A percentile compares a stretch with the other conserved stretches of the same genome.
These are phyloP conservation scores for Ophiosphaerella narmari DNA, from an alignment of 2,329 filamentous ascomycete species.

Conservation along the genomic window DNA sequence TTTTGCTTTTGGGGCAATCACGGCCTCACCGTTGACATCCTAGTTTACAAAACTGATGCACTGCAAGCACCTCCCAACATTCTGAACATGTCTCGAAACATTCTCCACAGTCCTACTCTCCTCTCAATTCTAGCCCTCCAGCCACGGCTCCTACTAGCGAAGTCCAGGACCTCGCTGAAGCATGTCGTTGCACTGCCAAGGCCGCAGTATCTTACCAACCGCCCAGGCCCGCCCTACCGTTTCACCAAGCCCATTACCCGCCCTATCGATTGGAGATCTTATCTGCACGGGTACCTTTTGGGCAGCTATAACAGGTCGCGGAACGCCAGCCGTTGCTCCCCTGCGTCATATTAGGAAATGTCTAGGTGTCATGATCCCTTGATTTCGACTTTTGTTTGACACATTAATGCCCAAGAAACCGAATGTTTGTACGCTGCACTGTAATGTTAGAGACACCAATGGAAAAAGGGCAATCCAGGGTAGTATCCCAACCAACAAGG, in stretches of 20 bases:
- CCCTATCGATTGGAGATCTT: slow-evolving; percentile 23
- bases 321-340: slow-evolving; percentile 12
- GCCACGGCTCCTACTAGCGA: slow-evolving; percentile 6
- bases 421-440: neutral
- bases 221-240: slow-evolving; percentile 20
- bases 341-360: slow-evolving; percentile 6
- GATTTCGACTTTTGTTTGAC: slow-evolving; percentile 2
- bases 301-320: slow-evolving; percentile 16
- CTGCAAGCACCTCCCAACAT: too few species aligned
- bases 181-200: slow-evolving; percentile 20
- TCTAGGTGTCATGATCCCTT: slow-evolving; percentile 2
- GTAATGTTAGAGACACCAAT: neutral
- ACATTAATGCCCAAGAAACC: neutral
- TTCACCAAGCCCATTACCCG: slow-evolving; percentile 18
- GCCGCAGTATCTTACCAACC: slow-evolving; percentile 1
- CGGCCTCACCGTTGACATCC: neutral
- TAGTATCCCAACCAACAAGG: neutral
- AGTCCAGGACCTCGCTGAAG: slow-evolving; percentile 19
- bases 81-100: neutral
- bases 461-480: neutral
- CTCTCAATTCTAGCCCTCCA: slow-evolving; percentile 14
- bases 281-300: slow-evolving; percentile 18
- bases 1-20: neutral
- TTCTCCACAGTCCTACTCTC: slow-evolving; percentile 1
- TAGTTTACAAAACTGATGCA: neutral